phyloP scores from a whole-genome alignment of 805 yeast species.

The Kluyveromyces nonfermentans region DNA sequence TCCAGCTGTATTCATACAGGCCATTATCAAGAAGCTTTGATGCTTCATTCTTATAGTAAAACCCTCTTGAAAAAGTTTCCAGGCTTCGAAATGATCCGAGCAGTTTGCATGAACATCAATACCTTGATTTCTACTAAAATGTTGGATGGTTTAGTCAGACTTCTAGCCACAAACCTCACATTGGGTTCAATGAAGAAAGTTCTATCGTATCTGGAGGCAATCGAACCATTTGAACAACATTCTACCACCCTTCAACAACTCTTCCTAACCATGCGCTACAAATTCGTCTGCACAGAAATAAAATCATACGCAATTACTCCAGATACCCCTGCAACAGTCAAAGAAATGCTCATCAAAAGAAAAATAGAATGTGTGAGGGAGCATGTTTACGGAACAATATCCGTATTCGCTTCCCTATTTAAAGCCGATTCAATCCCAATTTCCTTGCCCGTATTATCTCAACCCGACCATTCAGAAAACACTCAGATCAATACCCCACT shows the following conservation, averaged over 20 bases:
- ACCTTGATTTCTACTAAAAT: conserved; percentile 38
- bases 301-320: conserved; percentile 29
- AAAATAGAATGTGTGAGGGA: conserved; percentile 81
- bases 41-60: conserved; percentile 64
- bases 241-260: conserved; percentile 38
- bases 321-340: conserved; percentile 13
- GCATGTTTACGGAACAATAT: conserved; percentile 29
- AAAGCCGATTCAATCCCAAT: conserved; percentile 1
- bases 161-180: conserved; percentile 66
- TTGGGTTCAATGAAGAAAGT: conserved; percentile 74
- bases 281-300: conserved; percentile 56
- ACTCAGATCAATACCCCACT: conserved; percentile 16
- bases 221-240: conserved; percentile 41
- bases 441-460: background rate
- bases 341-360: conserved; percentile 44
- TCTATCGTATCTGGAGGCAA: conserved; percentile 61
- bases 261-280: conserved; percentile 57
- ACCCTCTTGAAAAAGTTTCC: conserved; percentile 66
- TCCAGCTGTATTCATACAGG: conserved; percentile 80
- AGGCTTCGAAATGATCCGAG: conserved; percentile 23
- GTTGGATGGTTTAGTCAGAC: conserved; percentile 59
- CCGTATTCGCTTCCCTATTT: conserved; percentile 17
- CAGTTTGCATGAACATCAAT: conserved; percentile 16
- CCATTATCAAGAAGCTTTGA: conserved; percentile 82
- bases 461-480: background rate